Evolutionary conservation across 768 basidiomycete species (phyloP).

Genomic region (Psilocybe sp.): DNA sequence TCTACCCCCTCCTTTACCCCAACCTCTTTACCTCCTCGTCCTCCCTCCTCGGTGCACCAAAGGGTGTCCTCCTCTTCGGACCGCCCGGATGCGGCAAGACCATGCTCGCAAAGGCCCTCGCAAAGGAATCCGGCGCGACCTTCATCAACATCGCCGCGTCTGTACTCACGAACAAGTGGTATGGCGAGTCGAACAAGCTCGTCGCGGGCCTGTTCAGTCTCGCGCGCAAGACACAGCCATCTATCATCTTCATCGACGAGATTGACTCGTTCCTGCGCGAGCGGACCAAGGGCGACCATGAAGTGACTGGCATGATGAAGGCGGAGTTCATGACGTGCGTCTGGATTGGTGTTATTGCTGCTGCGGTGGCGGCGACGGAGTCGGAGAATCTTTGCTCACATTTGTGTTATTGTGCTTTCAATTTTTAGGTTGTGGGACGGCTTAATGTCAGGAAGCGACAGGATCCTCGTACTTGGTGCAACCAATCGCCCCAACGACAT

Average conservation of each 20-base stretch:
- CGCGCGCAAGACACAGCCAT: slow-evolving; percentile 89
- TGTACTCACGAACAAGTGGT: slow-evolving; percentile 48
- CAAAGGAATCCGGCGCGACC: slow-evolving; percentile 95
- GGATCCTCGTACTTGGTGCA: slow-evolving; percentile 89
- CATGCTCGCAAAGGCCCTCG: slow-evolving; percentile 97
- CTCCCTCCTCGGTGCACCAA: slow-evolving; percentile 84
- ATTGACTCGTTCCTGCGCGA: slow-evolving; percentile 95
- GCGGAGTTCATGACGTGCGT: slow-evolving; percentile 91
- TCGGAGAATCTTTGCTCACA: neutral
- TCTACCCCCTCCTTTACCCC: slow-evolving; percentile 91
- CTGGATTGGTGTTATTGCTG: no score
- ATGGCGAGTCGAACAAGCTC: slow-evolving; percentile 76
- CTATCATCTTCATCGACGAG: slow-evolving; percentile 98
- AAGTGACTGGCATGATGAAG: slow-evolving; percentile 98
- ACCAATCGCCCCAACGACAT: slow-evolving; percentile 95
- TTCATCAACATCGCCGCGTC: slow-evolving; percentile 71
- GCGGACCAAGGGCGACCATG: slow-evolving; percentile 86
- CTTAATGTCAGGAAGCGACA: slow-evolving; percentile 71
- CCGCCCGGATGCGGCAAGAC: slow-evolving; percentile 99
- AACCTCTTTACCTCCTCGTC: slow-evolving; percentile 81
- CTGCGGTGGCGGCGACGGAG: no score
- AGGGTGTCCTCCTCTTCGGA: slow-evolving; percentile 93
- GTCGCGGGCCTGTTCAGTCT: slow-evolving; percentile 93
- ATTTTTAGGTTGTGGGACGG: slow-evolving; percentile 88
- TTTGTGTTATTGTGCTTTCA: neutral